Evolutionary conservation across 2,329 filamentous ascomycete species (phyloP).

Genomic region (Fusarium burgessii): DNA sequence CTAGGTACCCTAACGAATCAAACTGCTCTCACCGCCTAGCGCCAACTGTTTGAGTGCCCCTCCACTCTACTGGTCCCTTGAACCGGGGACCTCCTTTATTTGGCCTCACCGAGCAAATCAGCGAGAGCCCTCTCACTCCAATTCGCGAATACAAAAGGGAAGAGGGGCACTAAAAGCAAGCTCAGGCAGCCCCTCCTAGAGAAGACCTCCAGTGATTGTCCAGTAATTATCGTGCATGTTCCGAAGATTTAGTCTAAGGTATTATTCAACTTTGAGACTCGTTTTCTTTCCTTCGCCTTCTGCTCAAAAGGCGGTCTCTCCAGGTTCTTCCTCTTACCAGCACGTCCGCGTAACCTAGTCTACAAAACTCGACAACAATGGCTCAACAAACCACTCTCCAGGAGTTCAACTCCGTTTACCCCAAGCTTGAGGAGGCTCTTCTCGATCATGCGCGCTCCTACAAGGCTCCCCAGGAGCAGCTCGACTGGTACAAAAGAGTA

Average conservation of each 20-base stretch:
- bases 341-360: neutral
- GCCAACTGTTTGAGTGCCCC: neutral
- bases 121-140: constrained; percentile 3
- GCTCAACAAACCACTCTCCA: constrained; percentile 80
- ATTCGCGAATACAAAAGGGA: constrained; percentile 36
- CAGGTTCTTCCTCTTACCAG: neutral
- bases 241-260: constrained; percentile 2
- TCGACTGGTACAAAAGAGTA: constrained; percentile 90
- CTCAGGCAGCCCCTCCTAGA: neutral
- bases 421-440: constrained; percentile 84
- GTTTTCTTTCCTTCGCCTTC: constrained; percentile 3
- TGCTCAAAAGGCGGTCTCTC: constrained; percentile 29
- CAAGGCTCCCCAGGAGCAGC: constrained; percentile 82
- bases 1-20: neutral
- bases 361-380: constrained; percentile 56
- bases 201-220: constrained; percentile 5
- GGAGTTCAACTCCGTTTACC: constrained; percentile 92
- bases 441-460: constrained; percentile 83
- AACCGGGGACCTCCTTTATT: constrained; percentile 29
- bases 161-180: constrained; percentile 39
- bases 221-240: constrained; percentile 44
- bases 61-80: constrained; percentile 1
- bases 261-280: constrained; percentile 13
- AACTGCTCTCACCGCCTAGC: neutral
- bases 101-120: constrained; percentile 44